Evolutionary conservation across 495 filamentous ascomycete species (phyloP).

Genomic region (Neurospora tetrasperma): DNA sequence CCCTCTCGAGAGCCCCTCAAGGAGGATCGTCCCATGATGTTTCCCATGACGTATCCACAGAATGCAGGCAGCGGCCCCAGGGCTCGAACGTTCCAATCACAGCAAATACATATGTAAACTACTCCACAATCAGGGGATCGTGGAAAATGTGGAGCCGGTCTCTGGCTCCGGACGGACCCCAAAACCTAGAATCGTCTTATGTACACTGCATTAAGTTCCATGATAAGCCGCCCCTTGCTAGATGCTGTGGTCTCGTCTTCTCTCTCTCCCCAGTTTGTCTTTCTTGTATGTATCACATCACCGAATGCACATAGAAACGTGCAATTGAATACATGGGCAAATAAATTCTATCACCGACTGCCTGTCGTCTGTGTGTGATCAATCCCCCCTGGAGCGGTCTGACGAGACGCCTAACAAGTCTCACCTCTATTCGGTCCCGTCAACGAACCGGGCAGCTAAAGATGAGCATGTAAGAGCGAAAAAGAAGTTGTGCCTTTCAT

Average conservation of each 20-base stretch:
- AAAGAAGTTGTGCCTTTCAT: neutral
- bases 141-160: neutral
- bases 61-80: too few species aligned
- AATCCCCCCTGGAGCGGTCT: neutral
- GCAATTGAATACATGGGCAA: too few species aligned
- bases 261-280: neutral
- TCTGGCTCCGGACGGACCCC: neutral
- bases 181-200: neutral
- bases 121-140: neutral
- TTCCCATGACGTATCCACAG: neutral
- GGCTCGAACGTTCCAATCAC: neutral
- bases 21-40: neutral
- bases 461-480: neutral
- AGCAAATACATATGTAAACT: neutral
- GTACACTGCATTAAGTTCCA: neutral
- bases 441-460: neutral
- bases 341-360: neutral
- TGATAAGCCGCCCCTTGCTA: neutral
- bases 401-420: neutral
- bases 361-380: neutral
- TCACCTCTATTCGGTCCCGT: neutral
- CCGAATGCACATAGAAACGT: neutral
- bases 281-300: neutral
- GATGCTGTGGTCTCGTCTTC: neutral
- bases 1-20: neutral